Base-by-base conservation (phyloP, 257 asterid genomes). In the Forsythia suspensa region DNA sequence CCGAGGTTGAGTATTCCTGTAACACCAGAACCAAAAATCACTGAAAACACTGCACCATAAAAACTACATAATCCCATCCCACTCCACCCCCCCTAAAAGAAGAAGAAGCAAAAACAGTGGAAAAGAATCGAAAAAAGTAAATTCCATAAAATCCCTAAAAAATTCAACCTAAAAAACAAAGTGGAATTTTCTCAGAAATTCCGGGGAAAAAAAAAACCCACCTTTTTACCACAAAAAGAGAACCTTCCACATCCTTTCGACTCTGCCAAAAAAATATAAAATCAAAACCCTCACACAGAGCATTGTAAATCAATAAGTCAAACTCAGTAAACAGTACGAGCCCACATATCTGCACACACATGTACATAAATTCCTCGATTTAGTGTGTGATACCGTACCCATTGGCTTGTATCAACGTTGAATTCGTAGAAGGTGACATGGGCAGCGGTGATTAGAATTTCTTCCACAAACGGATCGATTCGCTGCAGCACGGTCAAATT, bases 201-300 rank as follows among this genome's bases (percentile, higher is more conserved):
- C 43, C 52, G 59, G 15, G 59, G 15, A 52, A 70, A 24, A 70
- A 46, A 74, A 24, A 70, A 44, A 36, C 76, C 80, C 81, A 91
- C 98, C 98, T 95, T 83, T 90, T 92, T 73, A 95, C 98, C 46
- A 92, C 97, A 86, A 95, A 95, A 37, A 95, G 92, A 12, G 98
- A 88, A 71, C 98, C 98, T 87, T 95, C 93, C 5, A 95, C 97
- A 84, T 92, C 97, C 85, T 92, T 95, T 61, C 98, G 94, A 84
- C 96, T 91, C 98, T 94, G 88, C 78, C 77, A 76, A 71, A 63
- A 67, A 77, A 75, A 73, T 67, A 74, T 15, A 41, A 77, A 65
- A 76, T 52, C 11, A 43, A 66, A 71, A 6, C 68, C 39, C 21
- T 16, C 59, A 11, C 39, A 12, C 72, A 16, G 3, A 61, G 29